A percentile compares a stretch with the other conserved stretches of the same genome.
phyloP scores from a whole-genome alignment of 257 asterid genomes.

The Linderniella brevidens region DNA sequence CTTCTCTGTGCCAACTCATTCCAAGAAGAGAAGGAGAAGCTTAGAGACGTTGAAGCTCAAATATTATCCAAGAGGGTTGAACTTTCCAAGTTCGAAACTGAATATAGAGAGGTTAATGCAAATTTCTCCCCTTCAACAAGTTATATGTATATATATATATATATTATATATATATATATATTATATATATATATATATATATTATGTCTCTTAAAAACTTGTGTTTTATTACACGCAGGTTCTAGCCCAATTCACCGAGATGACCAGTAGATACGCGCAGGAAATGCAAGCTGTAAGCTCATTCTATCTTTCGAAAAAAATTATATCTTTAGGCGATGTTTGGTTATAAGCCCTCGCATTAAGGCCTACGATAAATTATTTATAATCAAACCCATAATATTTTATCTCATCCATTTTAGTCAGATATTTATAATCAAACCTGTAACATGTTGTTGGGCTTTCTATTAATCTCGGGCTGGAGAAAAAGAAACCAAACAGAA shows the following conservation, averaged over 20 bases:
- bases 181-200: too few relatives aligned
- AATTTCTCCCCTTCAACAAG: neutral
- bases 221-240: slow-evolving; percentile 26
- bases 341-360: too few relatives aligned
- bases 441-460: too few relatives aligned
- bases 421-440: too few relatives aligned
- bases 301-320: neutral
- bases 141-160: too few relatives aligned
- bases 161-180: too few relatives aligned
- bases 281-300: slow-evolving; percentile 91
- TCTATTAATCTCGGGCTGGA: too few relatives aligned
- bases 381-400: too few relatives aligned
- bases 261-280: slow-evolving; percentile 85
- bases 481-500: too few relatives aligned
- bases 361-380: too few relatives aligned
- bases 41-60: slow-evolving; percentile 67
- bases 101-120: slow-evolving; percentile 70
- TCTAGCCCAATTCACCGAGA: slow-evolving; percentile 84
- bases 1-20: slow-evolving; percentile 59
- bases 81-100: slow-evolving; percentile 83
- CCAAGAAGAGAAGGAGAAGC: slow-evolving; percentile 67
- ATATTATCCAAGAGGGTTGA: slow-evolving; percentile 82
- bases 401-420: too few relatives aligned
- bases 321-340: neutral
- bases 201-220: neutral